A percentile compares a stretch with the other conserved stretches of the same genome.
Evolutionary conservation across 805 yeast genomes (phyloP).

Genomic region (Wickerhamiella lipophila): DNA sequence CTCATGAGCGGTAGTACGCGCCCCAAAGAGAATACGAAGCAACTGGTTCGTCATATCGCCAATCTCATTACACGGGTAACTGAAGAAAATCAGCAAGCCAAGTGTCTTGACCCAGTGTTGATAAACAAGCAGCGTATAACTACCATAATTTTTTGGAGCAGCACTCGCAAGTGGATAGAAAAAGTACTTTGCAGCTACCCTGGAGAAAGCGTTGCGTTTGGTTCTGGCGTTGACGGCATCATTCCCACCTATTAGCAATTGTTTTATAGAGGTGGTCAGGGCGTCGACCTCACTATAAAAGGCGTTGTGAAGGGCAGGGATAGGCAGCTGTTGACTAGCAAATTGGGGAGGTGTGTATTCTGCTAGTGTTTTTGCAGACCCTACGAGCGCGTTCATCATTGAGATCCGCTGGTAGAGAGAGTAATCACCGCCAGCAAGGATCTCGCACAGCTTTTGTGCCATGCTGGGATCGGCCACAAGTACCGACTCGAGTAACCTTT

Average conservation of each 20-base stretch:
- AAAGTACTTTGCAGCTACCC: constrained; percentile 34
- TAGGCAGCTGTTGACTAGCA: constrained; percentile 34
- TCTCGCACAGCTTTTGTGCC: constrained; percentile 30
- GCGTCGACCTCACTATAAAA: constrained; percentile 27
- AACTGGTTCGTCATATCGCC: constrained; percentile 48
- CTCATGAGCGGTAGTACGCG: constrained; percentile 22
- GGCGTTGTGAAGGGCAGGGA: constrained; percentile 32
- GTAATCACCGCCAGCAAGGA: constrained; percentile 58
- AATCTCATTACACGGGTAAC: constrained; percentile 42
- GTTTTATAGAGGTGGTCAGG: background rate
- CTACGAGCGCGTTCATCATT: constrained; percentile 52
- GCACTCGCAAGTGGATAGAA: constrained; percentile 42
- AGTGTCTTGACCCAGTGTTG: constrained; percentile 51
- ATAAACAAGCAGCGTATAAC: constrained; percentile 30
- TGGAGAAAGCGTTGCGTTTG: constrained; percentile 27
- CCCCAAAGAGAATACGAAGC: constrained; percentile 25
- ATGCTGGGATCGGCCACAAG: constrained; percentile 42
- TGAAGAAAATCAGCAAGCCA: constrained; percentile 42
- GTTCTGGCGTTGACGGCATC: background rate
- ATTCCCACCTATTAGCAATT: background rate
- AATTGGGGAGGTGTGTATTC: constrained; percentile 35
- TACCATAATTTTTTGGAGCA: constrained; percentile 14
- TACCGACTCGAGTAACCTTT: constrained; percentile 54
- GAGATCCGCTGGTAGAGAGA: constrained; percentile 68
- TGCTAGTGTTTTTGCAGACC: constrained; percentile 61